Evolutionary conservation across 768 basidiomycete genomes (phyloP).

Genomic region (Kwoniella heveanensis): DNA sequence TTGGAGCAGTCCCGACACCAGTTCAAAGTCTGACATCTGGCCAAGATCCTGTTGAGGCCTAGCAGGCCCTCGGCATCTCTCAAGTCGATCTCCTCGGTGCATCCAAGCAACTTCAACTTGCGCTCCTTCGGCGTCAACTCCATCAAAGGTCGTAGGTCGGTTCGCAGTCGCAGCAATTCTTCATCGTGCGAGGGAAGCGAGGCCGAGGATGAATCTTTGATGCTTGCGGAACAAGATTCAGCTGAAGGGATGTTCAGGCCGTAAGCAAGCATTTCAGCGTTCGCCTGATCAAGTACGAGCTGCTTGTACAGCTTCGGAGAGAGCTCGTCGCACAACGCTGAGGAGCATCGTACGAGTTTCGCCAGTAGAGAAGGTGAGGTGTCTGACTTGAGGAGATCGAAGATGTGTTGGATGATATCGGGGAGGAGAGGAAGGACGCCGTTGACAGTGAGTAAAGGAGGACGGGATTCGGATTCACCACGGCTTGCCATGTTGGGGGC

Average conservation of each 20-base stretch:
- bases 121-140: neutral
- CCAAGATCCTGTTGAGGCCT: neutral
- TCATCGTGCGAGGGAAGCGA: neutral
- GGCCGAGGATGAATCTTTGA: neutral
- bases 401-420: neutral
- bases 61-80: neutral
- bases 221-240: neutral
- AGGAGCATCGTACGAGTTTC: neutral
- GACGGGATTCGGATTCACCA: no score
- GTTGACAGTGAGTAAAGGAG: neutral
- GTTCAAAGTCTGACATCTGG: neutral
- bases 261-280: neutral
- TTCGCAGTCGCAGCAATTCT: neutral
- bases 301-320: neutral
- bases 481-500: no score
- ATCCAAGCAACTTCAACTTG: neutral
- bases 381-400: neutral
- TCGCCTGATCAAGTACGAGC: neutral
- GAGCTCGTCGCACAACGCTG: constrained; percentile 1
- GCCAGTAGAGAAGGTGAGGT: neutral
- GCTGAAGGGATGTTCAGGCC: neutral
- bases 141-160: neutral
- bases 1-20: neutral
- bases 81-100: neutral
- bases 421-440: neutral